A percentile compares a stretch with the other conserved stretches of the same genome.
Evolutionary conservation across 495 filamentous ascomycete species (phyloP).

Genomic region (Penicillium ochrochloron): DNA sequence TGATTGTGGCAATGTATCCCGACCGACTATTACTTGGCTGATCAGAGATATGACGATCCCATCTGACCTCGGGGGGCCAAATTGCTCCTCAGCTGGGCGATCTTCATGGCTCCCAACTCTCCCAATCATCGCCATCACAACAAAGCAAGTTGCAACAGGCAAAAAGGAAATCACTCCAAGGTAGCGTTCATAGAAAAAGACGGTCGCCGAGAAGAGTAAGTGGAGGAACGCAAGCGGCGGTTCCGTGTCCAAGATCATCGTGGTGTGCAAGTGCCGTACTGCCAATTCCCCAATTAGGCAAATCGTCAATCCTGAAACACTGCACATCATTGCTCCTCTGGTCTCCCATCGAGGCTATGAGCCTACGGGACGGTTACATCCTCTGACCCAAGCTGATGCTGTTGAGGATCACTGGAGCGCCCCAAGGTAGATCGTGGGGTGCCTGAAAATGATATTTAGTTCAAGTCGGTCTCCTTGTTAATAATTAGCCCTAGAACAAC

Average conservation of each 20-base stretch:
- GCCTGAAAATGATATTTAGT: neutral
- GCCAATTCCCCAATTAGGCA: neutral
- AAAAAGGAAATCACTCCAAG: neutral
- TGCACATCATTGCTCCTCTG: neutral
- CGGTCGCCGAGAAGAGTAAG: neutral
- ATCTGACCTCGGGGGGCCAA: neutral
- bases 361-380: neutral
- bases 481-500: neutral
- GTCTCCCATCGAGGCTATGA: neutral
- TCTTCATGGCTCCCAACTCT: neutral
- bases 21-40: neutral
- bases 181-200: neutral
- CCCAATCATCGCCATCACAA: too few relatives aligned
- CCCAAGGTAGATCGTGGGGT: neutral
- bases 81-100: neutral
- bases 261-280: neutral
- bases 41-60: neutral
- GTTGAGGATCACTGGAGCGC: neutral
- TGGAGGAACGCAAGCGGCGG: neutral
- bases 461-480: neutral
- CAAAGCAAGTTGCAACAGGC: too few relatives aligned
- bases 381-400: neutral
- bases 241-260: neutral
- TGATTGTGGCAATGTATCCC: neutral
- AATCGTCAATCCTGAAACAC: slow-evolving; percentile 5